Percentiles rank a stretch among this genome's conserved stretches.
Evolutionary conservation across 352 stramenopile genomes (phyloP).

Genomic region (Globisporangium emineosum): DNA sequence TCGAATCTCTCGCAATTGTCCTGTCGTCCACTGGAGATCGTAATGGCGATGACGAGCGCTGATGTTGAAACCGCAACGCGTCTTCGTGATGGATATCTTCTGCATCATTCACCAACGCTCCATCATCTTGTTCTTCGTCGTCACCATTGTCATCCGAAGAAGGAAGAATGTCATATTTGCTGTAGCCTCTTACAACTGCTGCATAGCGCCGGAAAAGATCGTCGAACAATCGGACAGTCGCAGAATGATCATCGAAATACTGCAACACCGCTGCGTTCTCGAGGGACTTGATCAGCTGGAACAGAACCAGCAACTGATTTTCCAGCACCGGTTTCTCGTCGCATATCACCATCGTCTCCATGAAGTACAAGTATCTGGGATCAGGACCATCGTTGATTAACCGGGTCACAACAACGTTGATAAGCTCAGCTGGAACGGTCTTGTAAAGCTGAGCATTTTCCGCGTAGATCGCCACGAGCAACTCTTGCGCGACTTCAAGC

Average conservation of each 20-base stretch:
- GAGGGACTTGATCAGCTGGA: conserved; percentile 64
- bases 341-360: conserved; percentile 60
- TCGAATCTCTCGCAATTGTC: conserved; percentile 20
- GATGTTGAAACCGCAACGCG: not conserved
- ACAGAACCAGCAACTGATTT: conserved; percentile 66
- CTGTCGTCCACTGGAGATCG: conserved; percentile 18
- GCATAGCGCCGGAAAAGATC: conserved; percentile 30
- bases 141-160: not conserved
- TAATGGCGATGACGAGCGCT: conserved; percentile 5
- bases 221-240: conserved; percentile 27
- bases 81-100: not conserved
- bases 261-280: conserved; percentile 48
- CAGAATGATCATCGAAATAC: conserved; percentile 44
- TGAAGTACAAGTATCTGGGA: conserved; percentile 53
- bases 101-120: not conserved
- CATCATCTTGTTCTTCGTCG: not conserved
- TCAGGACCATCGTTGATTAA: conserved; percentile 40
- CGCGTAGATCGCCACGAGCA: conserved; percentile 53
- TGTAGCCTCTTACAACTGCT: conserved; percentile 9
- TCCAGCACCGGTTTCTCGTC: conserved; percentile 54
- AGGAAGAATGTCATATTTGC: not conserved
- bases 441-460: conserved; percentile 52
- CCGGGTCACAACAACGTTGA: conserved; percentile 48
- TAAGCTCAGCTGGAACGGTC: conserved; percentile 46
- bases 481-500: conserved; percentile 53